These are phyloP conservation scores for Arctium minus DNA, from an alignment of 129 eudicot genomes.

Conservation along the genomic window DNA sequence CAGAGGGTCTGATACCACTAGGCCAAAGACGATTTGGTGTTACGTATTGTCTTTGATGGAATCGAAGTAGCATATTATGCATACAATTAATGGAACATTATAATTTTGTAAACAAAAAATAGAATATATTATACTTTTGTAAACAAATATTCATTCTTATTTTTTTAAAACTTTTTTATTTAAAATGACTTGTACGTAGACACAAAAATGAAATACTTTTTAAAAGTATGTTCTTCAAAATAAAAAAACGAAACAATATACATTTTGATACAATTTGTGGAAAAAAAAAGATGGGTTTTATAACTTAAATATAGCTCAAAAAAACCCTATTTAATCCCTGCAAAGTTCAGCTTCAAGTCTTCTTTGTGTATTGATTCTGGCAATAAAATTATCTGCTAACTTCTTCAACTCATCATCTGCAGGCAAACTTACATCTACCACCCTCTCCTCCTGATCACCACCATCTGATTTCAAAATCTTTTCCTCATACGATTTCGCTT, in stretches of 20 bases:
- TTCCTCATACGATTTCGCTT: neutral
- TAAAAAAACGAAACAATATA: neutral
- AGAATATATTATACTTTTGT: too few species aligned
- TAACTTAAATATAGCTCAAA: neutral
- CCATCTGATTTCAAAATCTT: neutral
- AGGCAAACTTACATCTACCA: neutral
- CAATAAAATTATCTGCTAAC: slow-evolving; percentile 45
- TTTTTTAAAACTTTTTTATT: too few species aligned
- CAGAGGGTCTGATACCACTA: too few species aligned
- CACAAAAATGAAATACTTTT: too few species aligned
- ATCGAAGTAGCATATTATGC: too few species aligned
- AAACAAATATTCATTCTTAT: too few species aligned
- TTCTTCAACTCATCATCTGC: slow-evolving; percentile 26
- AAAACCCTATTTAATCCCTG: neutral
- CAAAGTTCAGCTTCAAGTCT: slow-evolving; percentile 30
- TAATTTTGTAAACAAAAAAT: too few species aligned
- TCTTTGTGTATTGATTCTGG: slow-evolving; percentile 36
- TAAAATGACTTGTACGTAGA: too few species aligned
- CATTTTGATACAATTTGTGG: neutral
- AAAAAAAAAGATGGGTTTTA: neutral
- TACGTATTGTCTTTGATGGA: too few species aligned
- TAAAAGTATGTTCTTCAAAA: neutral
- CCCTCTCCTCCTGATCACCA: neutral
- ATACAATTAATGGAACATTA: too few species aligned
- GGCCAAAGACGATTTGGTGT: too few species aligned